Percentiles rank a stretch among this genome's conserved stretches.
Evolutionary conservation across 305 asterid species (phyloP).

Genomic region (Fraxinus angustifolia): DNA sequence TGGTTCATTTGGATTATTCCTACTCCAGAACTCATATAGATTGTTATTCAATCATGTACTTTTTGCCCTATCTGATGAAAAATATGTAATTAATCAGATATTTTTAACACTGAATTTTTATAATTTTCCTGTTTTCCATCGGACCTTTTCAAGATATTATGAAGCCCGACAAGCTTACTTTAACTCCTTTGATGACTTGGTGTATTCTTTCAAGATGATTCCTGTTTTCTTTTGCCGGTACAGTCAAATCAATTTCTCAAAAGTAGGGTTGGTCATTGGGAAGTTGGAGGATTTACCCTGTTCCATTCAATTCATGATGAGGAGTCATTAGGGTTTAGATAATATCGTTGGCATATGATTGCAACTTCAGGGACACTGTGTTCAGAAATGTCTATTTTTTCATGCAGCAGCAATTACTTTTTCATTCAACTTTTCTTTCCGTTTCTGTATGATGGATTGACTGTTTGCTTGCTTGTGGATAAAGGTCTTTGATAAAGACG

Average conservation of each 20-base stretch:
- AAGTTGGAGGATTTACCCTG: background rate
- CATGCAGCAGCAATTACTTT: background rate
- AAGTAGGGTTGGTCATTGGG: background rate
- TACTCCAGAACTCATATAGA: background rate
- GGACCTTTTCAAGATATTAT: background rate
- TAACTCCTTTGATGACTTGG: background rate
- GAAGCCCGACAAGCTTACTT: background rate
- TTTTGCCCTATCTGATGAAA: background rate
- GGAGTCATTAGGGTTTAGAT: background rate
- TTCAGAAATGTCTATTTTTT: background rate
- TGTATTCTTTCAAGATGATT: background rate
- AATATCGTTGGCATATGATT: background rate
- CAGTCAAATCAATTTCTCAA: background rate
- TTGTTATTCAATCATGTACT: background rate
- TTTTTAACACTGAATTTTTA: background rate
- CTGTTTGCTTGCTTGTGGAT: conserved; percentile 8
- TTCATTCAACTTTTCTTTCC: background rate
- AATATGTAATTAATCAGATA: background rate
- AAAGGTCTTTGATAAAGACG: conserved; percentile 87
- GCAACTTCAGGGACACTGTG: background rate
- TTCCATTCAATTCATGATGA: background rate
- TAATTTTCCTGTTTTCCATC: background rate
- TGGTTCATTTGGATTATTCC: background rate
- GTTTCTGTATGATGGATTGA: background rate
- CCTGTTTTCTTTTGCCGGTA: background rate